Evolutionary conservation across 1,284 basidiomycete species (phyloP), one percentile per base, ranked within the genome.

Genomic region (Ustilago loliicola): DNA sequence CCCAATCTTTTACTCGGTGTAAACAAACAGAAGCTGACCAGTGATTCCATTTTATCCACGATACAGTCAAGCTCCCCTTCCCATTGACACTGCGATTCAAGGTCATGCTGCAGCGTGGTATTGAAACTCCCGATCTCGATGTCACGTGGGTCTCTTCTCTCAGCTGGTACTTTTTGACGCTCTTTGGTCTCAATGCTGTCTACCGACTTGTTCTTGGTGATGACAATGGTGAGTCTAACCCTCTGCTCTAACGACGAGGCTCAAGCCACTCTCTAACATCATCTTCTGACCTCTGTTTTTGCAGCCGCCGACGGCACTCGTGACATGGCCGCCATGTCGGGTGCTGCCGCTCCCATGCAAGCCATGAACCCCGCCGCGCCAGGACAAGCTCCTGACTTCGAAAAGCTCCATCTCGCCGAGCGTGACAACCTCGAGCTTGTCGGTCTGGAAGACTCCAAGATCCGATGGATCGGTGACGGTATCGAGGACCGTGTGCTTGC

Each of bases 141-240:
- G 96, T 98, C 21, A 91, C 94, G 87, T 99, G 97, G 96, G 97
- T 99, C 36, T 98, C 96, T 15, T 97, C 96, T 11, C 89, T 99
- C 67, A 96, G 94, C 32, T 99, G 97, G 97, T 99, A 99, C 88
- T 99, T 99, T 88, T 91, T 99, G 81, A 98, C 98, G 88, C 93
- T 98, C 86, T 99, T 99, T 86, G 97, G 97, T 61, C 89, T 99
- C 67, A 98, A 98, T 84, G 95, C 96, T 19, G 88, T 99, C 15
- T 98, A 98, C 89, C 92, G 93, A 68, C 91, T 98, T 62, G 91
- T 99, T 61, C 91, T 99, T 66, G 97, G 97, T 9, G 91, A 91
- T 55, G 94, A 95, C 71, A 96, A 97, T 84, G 90, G 95, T 96
- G 81, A 84, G 92, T 88, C 11, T 27, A 17, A 30, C 30, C 13